Evolutionary conservation across 805 yeast genomes (phyloP).

Genomic region (Candida silvatica): DNA sequence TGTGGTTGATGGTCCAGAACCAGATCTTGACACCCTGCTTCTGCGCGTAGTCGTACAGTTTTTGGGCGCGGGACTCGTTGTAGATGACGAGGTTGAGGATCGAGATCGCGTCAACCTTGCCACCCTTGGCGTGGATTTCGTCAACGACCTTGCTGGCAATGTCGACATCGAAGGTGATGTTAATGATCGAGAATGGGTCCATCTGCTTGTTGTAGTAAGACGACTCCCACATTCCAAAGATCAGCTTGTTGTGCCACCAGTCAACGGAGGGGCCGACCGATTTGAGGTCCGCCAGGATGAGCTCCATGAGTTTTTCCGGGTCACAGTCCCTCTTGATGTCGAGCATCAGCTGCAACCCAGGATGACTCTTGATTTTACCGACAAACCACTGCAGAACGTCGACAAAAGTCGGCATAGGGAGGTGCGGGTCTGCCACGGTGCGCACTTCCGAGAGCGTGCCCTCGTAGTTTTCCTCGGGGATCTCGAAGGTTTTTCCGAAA

Average conservation of each 20-base stretch:
- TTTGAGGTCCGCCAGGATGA: constrained; percentile 17
- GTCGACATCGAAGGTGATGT: constrained; percentile 22
- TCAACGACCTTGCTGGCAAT: constrained; percentile 15
- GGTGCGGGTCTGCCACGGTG: constrained; percentile 24
- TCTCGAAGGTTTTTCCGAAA: constrained; percentile 21
- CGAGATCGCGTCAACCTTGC: constrained; percentile 16
- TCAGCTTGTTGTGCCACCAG: constrained; percentile 25
- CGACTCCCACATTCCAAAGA: constrained; percentile 30
- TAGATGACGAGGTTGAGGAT: constrained; percentile 15
- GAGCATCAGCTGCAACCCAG: constrained; percentile 32
- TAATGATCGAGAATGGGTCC: constrained; percentile 18
- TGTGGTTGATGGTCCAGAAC: constrained; percentile 29
- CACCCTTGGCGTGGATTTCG: constrained; percentile 11
- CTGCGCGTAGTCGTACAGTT: constrained; percentile 10
- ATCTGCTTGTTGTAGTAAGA: constrained; percentile 21
- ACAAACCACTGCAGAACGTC: constrained; percentile 25
- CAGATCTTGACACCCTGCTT: constrained; percentile 20
- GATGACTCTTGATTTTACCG: constrained; percentile 31
- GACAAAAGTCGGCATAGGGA: constrained; percentile 23
- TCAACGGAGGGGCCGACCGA: constrained; percentile 14
- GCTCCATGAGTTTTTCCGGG: constrained; percentile 17
- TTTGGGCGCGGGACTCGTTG: constrained; percentile 11
- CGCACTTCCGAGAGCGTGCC: constrained; percentile 20
- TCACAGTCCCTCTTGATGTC: constrained; percentile 26
- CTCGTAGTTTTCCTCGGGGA: constrained; percentile 19